A percentile compares a stretch with the other conserved stretches of the same genome.
Evolutionary conservation across 2,329 filamentous ascomycete genomes (phyloP).

Genomic region (Fusarium sp.): DNA sequence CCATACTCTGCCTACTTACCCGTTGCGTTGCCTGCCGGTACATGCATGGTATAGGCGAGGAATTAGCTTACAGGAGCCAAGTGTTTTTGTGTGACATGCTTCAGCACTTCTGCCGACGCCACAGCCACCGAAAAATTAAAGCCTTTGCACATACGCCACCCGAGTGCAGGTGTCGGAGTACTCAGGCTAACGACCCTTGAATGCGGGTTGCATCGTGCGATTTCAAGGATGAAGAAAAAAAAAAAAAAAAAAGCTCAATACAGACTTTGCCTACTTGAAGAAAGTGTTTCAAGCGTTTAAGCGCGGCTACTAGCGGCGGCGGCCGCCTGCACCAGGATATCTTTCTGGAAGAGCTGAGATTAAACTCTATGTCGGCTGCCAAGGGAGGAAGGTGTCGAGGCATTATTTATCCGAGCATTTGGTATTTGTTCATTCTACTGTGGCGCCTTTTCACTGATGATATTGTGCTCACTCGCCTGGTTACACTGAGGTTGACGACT

Average conservation of each 20-base stretch:
- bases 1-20: conserved; percentile 36
- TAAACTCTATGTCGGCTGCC: conserved; percentile 13
- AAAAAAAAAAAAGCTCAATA: conserved; percentile 15
- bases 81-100: conserved; percentile 39
- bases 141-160: conserved; percentile 23
- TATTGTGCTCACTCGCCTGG: conserved; percentile 6
- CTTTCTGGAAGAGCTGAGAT: conserved; percentile 19
- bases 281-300: conserved; percentile 35
- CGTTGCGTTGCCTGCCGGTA: conserved; percentile 48
- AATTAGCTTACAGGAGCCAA: conserved; percentile 25
- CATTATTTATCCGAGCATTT: conserved; percentile 9
- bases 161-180: conserved; percentile 16
- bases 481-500: conserved; percentile 34
- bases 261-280: conserved; percentile 21
- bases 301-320: conserved; percentile 30
- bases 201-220: conserved; percentile 19
- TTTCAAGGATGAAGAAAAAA: background rate
- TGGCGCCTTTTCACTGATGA: conserved; percentile 17
- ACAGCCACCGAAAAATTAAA: conserved; percentile 18
- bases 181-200: conserved; percentile 23
- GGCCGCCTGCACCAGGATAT: conserved; percentile 10
- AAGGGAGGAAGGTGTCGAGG: conserved; percentile 37
- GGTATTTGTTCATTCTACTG: conserved; percentile 10
- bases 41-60: conserved; percentile 39
- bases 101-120: conserved; percentile 33